A percentile compares a stretch with the other conserved stretches of the same genome.
Conservation (phyloP, 495 filamentous ascomycete species). For the Aspergillus bridgeri region DNA sequence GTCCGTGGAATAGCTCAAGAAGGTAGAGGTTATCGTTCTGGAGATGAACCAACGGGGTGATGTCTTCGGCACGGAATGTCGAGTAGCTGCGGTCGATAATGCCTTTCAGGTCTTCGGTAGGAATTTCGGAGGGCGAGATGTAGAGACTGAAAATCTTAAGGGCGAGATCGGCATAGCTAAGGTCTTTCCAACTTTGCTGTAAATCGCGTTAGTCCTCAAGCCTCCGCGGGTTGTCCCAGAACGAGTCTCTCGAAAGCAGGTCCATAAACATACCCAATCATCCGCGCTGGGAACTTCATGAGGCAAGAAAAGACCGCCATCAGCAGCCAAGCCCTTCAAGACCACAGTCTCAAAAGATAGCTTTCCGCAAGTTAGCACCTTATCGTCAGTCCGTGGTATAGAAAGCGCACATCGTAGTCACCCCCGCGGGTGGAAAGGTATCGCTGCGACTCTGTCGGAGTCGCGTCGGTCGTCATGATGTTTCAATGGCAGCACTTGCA, state of each 20-base stretch:
- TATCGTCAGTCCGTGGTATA: background rate
- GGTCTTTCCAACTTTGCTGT: conserved; percentile 58
- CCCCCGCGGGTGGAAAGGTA: conserved; percentile 80
- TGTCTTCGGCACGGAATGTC: conserved; percentile 74
- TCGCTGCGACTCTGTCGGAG: conserved; percentile 54
- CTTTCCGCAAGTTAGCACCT: conserved; percentile 37
- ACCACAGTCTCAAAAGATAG: conserved; percentile 89
- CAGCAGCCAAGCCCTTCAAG: conserved; percentile 82
- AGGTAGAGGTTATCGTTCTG: conserved; percentile 70
- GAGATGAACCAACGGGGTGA: conserved; percentile 70
- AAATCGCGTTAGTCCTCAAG: background rate
- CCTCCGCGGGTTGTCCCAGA: background rate
- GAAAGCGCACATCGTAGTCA: conserved; percentile 60
- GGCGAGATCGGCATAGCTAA: conserved; percentile 76
- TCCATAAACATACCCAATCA: conserved; percentile 43
- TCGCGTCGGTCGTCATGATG: conserved; percentile 2
- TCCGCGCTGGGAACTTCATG: conserved; percentile 58
- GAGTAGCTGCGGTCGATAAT: conserved; percentile 80
- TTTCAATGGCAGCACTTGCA: background rate
- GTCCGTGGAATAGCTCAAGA: conserved; percentile 96
- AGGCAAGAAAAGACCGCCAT: conserved; percentile 88
- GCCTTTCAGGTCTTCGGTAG: conserved; percentile 67
- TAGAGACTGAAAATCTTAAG: conserved; percentile 70
- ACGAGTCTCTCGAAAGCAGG: background rate
- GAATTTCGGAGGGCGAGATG: conserved; percentile 80